Evolutionary conservation across 2,329 filamentous ascomycete species (phyloP).

Genomic region (Dendrostoma leiphaemia): DNA sequence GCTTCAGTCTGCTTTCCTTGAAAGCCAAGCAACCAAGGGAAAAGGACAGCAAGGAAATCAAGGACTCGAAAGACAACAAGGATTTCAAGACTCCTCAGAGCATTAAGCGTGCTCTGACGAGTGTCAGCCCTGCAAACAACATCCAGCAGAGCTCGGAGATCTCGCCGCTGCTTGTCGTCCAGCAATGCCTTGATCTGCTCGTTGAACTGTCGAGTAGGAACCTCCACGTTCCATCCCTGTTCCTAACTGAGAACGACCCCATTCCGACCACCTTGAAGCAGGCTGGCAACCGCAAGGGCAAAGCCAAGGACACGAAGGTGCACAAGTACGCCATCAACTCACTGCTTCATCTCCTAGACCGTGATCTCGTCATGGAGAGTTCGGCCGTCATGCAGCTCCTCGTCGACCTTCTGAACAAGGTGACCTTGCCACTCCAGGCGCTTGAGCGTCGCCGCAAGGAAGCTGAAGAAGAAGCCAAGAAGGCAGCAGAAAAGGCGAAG

Average conservation of each 20-base stretch:
- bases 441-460: slow-evolving; percentile 83
- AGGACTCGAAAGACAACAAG: slow-evolving; percentile 58
- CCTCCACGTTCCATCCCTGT: slow-evolving; percentile 83
- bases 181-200: slow-evolving; percentile 87
- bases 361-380: slow-evolving; percentile 95
- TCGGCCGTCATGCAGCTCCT: slow-evolving; percentile 95
- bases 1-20: slow-evolving; percentile 88
- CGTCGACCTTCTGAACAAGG: slow-evolving; percentile 80
- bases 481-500: slow-evolving; percentile 37
- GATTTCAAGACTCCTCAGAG: slow-evolving; percentile 75
- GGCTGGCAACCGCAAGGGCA: slow-evolving; percentile 77
- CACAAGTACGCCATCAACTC: slow-evolving; percentile 92
- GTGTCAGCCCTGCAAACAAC: slow-evolving; percentile 42
- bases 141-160: slow-evolving; percentile 74
- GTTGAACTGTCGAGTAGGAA: slow-evolving; percentile 83
- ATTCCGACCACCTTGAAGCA: slow-evolving; percentile 74
- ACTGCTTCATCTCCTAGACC: slow-evolving; percentile 80
- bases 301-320: slow-evolving; percentile 79
- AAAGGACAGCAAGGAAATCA: slow-evolving; percentile 67
- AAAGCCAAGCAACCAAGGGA: slow-evolving; percentile 79
- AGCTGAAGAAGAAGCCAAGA: slow-evolving; percentile 52
- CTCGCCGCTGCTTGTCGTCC: slow-evolving; percentile 90
- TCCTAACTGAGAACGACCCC: slow-evolving; percentile 87
- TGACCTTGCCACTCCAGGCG: slow-evolving; percentile 81
- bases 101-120: slow-evolving; percentile 72